Evolutionary conservation across 805 yeast species (phyloP), one percentile per base, ranked within the genome.

Genomic region (Sungouiozyma ichnusensis): DNA sequence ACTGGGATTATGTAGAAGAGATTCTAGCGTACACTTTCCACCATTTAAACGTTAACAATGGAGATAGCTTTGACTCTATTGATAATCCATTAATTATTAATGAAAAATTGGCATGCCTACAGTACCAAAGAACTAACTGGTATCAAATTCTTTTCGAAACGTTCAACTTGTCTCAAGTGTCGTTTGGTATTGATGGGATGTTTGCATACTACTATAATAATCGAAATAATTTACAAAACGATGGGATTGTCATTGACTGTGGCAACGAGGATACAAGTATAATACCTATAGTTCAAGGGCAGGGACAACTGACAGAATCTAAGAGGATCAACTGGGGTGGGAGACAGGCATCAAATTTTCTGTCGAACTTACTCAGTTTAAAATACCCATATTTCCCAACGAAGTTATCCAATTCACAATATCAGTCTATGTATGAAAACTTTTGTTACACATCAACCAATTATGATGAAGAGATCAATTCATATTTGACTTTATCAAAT

Each of bases 311-410:
- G 42, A 65, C 73, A 20, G 81, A 79, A 44, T 67, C 87, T 7
- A 87, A 86, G 54, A 69, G 97, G 54, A 76, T 92, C 33, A 86
- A 85, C 56, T 85, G 92, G 85, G 97, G 97, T 46, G 97, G 96
- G 9, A 74, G 76, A 47, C 83, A 76, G 36, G 73, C 88, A 1
- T 74, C 72, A 24, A 76, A 72, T 33, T 88, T 72, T 51, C 58
- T 92, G 55, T 73, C 71, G 44, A 73, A 69, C 49, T 70, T 81
- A 31, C 63, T 92, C 38, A 71, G 78, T 2, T 67, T 92, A 54
- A 92, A 92, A 59, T 92, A 92, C 61, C 97, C 98, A 1, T 81
- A 77, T 51, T 92, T 88, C 60, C 97, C 98, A 4, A 65, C 84
- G 1, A 81, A 78, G 49, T 64, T 90, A 41, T 68, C 77, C 6